Base-by-base conservation (phyloP, 1,139 yeast species). In the Debaryomyces sp. region DNA sequence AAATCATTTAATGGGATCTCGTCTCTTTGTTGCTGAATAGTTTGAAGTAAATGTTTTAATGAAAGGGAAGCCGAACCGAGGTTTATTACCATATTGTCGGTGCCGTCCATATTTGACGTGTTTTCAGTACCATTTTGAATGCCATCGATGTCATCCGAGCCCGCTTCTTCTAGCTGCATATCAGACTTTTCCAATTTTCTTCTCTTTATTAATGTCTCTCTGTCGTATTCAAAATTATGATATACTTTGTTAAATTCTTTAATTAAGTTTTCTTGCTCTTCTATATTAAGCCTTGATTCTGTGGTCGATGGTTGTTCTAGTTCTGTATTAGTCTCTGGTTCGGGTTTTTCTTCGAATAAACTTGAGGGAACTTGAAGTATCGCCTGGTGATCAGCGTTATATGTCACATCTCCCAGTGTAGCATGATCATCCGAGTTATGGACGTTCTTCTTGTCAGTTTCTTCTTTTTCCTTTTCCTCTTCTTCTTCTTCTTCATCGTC, bases 51-150 rank as follows among this genome's bases (percentile, higher is more conserved):
- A 63, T 94, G 94, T 63, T 90, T 89, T 49, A 94, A 72, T 4
- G 97, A 88, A 52, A 88, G 88, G 0, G 94, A 94, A 2, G 80
- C 82, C 0, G 96, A 89, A 0, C 97, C 97, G 45, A 90, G 76
- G 55, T 74, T 85, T 15, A 61, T 65, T 1, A 67, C 68, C 49
- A 67, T 56, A 4, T 44, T 45, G 6, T 58, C 58, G 29, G 52
- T 42, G 13, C 43, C 43, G 6, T 41, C 43, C 6, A 50, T 51
- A 8, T 52, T 18, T 8, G 47, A 37, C 6, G 34, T 27, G 15
- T 55, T 45, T 6, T 37, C 49, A 15, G 41, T 54, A 7, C 48
- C 48, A 37, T 13, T 41, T 21, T 29, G 27, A 15, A 22, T 29
- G n/a, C 43, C 43, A 22, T 41, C 43, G 10, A 41, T 13, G 4